Base-by-base conservation (phyloP, 352 stramenopile genomes). In the Nothophytophthora sp. region DNA sequence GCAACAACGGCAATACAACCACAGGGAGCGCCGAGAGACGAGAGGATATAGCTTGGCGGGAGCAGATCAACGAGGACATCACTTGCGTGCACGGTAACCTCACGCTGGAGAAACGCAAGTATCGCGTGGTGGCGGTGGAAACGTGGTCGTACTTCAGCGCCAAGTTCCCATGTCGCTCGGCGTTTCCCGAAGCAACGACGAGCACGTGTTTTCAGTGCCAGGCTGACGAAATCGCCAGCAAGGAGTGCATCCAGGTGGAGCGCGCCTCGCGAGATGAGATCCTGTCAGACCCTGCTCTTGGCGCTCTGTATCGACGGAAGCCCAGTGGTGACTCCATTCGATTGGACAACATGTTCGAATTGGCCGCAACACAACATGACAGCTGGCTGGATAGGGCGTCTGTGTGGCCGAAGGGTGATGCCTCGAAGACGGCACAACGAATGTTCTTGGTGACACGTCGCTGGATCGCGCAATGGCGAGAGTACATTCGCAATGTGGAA, bases 401-500 rank as follows among this genome's bases (percentile, higher is more conserved):
- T 16, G 39, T 38, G 6, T 72, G 47, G 63, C 55, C 52, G 3
- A 63, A 53, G 45, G 55, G 25, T 22, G 36, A 64, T 10, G 24
- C 49, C 3, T 10, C n/a, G n/a, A 58, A 28, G 24, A 15, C 50
- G 18, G 58, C 56, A 2, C 33, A 60, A 5, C 71, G 67, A 13
- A 67, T 88, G 62, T 91, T 89, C 58, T 38, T 94, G 15, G 50
- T 94, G 0, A 61, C 69, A 28, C 60, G 66, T n/a, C 44, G 18
- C 2, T 94, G 83, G 83, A 70, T 90, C 33, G 19, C 52, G 22
- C 53, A 71, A 15, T 94, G 83, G 83, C 73, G 80, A 28, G 60
- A 73, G 24, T 90, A 91, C 40, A 89, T 94, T 58, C 77, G 76
- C 15, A 70, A 92, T 41, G 66, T 92, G n/a, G 64, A 87, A 16